Percentiles rank a stretch among this genome's conserved stretches.
These are phyloP conservation scores for Strobilomyces dryophilus DNA, from an alignment of 768 basidiomycete species.

Conservation along the genomic window DNA sequence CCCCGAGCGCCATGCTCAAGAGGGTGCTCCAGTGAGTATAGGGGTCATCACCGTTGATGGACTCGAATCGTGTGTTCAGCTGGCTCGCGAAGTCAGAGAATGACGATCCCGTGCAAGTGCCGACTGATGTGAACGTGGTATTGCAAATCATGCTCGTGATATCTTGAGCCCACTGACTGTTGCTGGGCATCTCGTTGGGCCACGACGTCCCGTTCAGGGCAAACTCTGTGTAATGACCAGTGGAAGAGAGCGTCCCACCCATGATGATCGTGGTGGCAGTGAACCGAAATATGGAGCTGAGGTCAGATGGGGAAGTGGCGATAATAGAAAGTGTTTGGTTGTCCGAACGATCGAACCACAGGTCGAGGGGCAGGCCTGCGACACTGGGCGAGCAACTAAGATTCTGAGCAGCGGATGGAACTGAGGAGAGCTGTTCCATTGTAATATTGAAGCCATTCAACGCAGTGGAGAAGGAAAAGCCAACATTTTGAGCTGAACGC, in stretches of 20 bases:
- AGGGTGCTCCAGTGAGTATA: slow-evolving; percentile 5
- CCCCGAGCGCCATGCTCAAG: slow-evolving; percentile 5
- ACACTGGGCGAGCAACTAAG: too few relatives aligned
- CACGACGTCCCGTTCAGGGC: slow-evolving; percentile 11
- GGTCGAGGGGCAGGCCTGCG: too few relatives aligned
- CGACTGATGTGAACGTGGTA: not conserved
- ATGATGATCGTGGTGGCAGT: slow-evolving; percentile 9
- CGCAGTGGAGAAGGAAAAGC: not conserved
- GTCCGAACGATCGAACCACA: slow-evolving; percentile 8
- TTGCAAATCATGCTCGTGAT: slow-evolving; percentile 15
- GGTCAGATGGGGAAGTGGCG: not conserved
- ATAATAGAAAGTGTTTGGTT: slow-evolving; percentile 11
- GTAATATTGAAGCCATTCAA: slow-evolving; percentile 18
- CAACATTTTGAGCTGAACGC: not conserved
- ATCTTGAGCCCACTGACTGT: slow-evolving; percentile 15
- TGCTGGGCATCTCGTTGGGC: slow-evolving; percentile 6
- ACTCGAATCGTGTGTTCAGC: not conserved
- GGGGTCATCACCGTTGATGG: not conserved
- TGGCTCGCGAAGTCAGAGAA: slow-evolving; percentile 4
- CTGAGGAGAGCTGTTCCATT: slow-evolving; percentile 6
- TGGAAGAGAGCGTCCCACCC: slow-evolving; percentile 7
- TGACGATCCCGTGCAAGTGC: not conserved
- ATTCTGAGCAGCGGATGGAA: slow-evolving; percentile 10
- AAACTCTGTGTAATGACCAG: slow-evolving; percentile 9
- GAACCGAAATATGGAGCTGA: not conserved